Evolutionary conservation across 805 yeast species (phyloP).

Genomic region (Lachancea nothofagi): DNA sequence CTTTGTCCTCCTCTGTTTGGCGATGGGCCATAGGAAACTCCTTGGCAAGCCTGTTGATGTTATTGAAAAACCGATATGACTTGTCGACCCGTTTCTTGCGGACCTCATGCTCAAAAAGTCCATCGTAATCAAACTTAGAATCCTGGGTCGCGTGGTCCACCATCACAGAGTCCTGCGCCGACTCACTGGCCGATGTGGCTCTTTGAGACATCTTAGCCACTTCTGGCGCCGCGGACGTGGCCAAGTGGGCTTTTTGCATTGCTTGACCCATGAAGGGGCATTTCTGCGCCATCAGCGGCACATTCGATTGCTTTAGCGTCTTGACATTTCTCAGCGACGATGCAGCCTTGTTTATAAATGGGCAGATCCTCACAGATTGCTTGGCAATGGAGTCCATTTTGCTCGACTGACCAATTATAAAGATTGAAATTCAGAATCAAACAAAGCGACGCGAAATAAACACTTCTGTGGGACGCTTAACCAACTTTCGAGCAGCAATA

Average conservation of each 20-base stretch:
- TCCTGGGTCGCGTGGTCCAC: slow-evolving; percentile 43
- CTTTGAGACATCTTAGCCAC: slow-evolving; percentile 22
- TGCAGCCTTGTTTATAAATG: slow-evolving; percentile 54
- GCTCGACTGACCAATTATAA: background rate
- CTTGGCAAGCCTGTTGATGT: slow-evolving; percentile 89
- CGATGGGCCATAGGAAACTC: slow-evolving; percentile 95
- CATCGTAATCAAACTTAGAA: slow-evolving; percentile 61
- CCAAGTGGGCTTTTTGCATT: slow-evolving; percentile 37
- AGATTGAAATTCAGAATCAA: background rate
- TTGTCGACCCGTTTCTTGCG: slow-evolving; percentile 75
- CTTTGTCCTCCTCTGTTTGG: slow-evolving; percentile 66
- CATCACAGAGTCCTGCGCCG: slow-evolving; percentile 20
- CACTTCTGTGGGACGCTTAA: no score
- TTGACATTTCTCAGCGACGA: slow-evolving; percentile 16
- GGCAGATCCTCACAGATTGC: slow-evolving; percentile 75
- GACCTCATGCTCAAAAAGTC: slow-evolving; percentile 61
- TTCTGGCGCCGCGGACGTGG: slow-evolving; percentile 32
- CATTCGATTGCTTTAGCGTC: slow-evolving; percentile 30
- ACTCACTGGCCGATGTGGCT: slow-evolving; percentile 31
- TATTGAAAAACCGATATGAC: slow-evolving; percentile 93
- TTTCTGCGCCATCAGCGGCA: slow-evolving; percentile 54
- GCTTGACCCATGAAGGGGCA: slow-evolving; percentile 95
- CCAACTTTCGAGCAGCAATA: no score
- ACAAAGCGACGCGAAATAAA: no score
- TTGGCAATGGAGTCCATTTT: slow-evolving; percentile 75